A percentile compares a stretch with the other conserved stretches of the same genome.
phyloP scores from a whole-genome alignment of 768 basidiomycete species.

The Tylopilus felleus region DNA sequence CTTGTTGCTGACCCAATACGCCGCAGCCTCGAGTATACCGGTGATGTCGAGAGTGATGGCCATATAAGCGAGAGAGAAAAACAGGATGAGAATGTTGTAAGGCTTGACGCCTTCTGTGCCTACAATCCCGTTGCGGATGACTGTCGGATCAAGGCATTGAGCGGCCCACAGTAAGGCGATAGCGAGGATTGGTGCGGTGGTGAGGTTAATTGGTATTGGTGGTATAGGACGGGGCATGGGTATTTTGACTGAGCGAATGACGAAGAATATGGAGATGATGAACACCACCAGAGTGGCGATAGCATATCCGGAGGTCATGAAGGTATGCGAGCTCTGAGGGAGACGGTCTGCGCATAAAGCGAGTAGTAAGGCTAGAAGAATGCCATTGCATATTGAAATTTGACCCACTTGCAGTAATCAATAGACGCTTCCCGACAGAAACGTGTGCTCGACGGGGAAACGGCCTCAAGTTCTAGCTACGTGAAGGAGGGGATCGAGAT shows the following conservation, averaged over 20 bases:
- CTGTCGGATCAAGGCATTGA: slow-evolving; percentile 44
- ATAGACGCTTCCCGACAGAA: too few species aligned
- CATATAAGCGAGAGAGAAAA: slow-evolving; percentile 91
- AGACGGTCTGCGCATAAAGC: neutral
- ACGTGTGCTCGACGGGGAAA: too few species aligned
- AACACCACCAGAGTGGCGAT: slow-evolving; percentile 53
- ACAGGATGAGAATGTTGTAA: slow-evolving; percentile 90
- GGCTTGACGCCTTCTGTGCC: slow-evolving; percentile 78
- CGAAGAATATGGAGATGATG: slow-evolving; percentile 50
- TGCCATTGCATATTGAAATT: neutral
- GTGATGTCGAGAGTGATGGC: slow-evolving; percentile 89
- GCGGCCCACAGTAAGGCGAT: slow-evolving; percentile 54
- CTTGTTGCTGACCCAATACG: slow-evolving; percentile 83
- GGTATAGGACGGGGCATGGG: slow-evolving; percentile 33
- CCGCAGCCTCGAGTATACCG: slow-evolving; percentile 81
- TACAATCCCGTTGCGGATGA: slow-evolving; percentile 75
- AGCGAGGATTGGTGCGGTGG: slow-evolving; percentile 51
- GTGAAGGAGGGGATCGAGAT: too few species aligned
- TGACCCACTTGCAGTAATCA: neutral
- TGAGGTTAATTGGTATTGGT: slow-evolving; percentile 45
- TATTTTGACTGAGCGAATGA: slow-evolving; percentile 46
- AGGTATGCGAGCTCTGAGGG: neutral
- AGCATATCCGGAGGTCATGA: slow-evolving; percentile 41
- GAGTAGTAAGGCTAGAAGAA: too few species aligned
- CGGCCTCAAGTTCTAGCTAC: too few species aligned